These are phyloP conservation scores for Fusarium neocosmosporiellum DNA, from an alignment of 2,329 filamentous ascomycete species.

Conservation along the genomic window DNA sequence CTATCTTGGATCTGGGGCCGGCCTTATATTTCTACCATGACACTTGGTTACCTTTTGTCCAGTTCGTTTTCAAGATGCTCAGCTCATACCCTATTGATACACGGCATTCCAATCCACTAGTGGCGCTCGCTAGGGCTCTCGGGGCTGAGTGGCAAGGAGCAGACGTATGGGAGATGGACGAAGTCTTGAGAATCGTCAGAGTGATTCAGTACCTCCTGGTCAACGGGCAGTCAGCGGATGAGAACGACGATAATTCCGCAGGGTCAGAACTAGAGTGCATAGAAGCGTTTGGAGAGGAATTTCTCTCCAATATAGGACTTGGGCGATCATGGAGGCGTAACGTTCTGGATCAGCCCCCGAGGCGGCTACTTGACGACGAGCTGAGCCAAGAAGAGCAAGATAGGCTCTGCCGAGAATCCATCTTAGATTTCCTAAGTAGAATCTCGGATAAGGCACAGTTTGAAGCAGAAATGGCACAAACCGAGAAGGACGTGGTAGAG, in stretches of 20 bases:
- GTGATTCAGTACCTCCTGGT: background rate
- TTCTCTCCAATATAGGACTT: background rate
- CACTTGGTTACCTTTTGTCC: background rate
- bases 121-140: background rate
- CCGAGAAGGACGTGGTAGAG: background rate
- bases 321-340: background rate
- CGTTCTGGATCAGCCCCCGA: background rate
- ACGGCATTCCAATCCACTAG: background rate
- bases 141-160: background rate
- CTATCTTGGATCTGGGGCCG: background rate
- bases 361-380: background rate
- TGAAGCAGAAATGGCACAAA: background rate
- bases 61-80: background rate
- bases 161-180: background rate
- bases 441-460: background rate
- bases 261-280: background rate
- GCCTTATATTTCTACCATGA: background rate
- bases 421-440: background rate
- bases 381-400: background rate
- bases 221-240: fast-evolving
- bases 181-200: background rate
- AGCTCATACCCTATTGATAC: fast-evolving
- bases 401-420: background rate
- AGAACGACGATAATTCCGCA: background rate
- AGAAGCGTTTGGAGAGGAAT: background rate